Percentiles rank a stretch among this genome's conserved stretches.
Evolutionary conservation across 495 filamentous ascomycete genomes (phyloP).

Genomic region (Trichodelitschia bisporula): DNA sequence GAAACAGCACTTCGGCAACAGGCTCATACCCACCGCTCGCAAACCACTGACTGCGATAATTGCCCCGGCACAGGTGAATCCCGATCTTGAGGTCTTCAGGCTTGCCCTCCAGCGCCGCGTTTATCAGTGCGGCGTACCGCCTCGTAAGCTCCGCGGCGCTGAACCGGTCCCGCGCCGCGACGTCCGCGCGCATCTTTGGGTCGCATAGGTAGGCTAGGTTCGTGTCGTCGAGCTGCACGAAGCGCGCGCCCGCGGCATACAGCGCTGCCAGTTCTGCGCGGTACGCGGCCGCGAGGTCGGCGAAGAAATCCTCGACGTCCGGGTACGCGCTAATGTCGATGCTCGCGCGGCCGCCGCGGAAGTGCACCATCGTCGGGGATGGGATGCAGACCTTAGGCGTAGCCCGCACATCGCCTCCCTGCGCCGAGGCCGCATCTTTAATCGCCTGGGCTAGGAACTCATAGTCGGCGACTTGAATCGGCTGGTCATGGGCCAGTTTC

Average conservation of each 20-base stretch:
- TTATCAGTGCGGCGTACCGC: slow-evolving; percentile 15
- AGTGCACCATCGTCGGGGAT: slow-evolving; percentile 12
- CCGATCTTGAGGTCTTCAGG: slow-evolving; percentile 17
- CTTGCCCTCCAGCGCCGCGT: slow-evolving; percentile 14
- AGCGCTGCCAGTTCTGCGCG: slow-evolving; percentile 14
- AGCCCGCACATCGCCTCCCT: too few species aligned
- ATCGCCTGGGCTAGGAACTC: slow-evolving; percentile 10
- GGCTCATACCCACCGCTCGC: slow-evolving; percentile 16
- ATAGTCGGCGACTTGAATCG: slow-evolving; percentile 11
- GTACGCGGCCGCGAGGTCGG: slow-evolving; percentile 14
- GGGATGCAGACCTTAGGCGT: slow-evolving; percentile 12
- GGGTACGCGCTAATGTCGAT: slow-evolving; percentile 12
- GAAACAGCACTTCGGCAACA: slow-evolving; percentile 17
- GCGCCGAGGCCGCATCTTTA: slow-evolving; percentile 4
- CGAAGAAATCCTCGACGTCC: slow-evolving; percentile 14
- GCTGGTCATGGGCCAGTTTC: slow-evolving; percentile 9
- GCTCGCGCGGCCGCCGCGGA: slow-evolving; percentile 10
- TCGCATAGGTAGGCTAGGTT: slow-evolving; percentile 18
- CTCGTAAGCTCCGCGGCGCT: slow-evolving; percentile 13
- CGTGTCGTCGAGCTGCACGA: slow-evolving; percentile 18
- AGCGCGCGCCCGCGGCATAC: slow-evolving; percentile 14
- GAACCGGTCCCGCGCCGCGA: slow-evolving; percentile 12
- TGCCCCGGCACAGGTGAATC: slow-evolving; percentile 17
- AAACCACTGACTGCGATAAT: slow-evolving; percentile 11
- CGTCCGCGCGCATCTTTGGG: slow-evolving; percentile 13